Base-by-base conservation (phyloP, 2,329 filamentous ascomycete genomes). In the Teratosphaeria pseudoeucalypti region DNA sequence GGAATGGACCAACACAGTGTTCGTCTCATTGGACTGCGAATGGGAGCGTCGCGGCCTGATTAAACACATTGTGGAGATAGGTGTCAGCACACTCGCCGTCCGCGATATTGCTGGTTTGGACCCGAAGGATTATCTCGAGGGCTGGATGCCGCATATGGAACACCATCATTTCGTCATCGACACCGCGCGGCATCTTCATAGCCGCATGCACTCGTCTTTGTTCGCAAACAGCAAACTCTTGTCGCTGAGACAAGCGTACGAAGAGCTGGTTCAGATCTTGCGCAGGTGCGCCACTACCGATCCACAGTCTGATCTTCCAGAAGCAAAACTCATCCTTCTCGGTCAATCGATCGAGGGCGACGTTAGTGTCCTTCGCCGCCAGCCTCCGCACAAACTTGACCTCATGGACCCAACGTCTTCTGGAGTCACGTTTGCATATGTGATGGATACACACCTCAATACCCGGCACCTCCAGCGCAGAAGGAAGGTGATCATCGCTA, bases 11-110 rank as follows among this genome's bases (percentile, higher is more conserved):
- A 29, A 37, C 27, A 43, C 57, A 27, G 58, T 92, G 1, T 87
- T 95, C 62, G 76, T 95, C 58, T 85, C 82, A 62, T 78, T 96
- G 52, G 92, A 96, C 66, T 77, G 95, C 23, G 92, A 97, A 72
- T 84, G 85, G 1, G 88, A 87, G 61, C 91, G 96, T 71, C 74
- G 75, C 29, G 78, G 82, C 56, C 80, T 63, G 32, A 83, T 23
- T 75, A 79, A 55, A 75, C 82, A 63, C 14, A 81, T 96, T 58
- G 92, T 90, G 0, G 92, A 97, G 72, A 79, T 96, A 34, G 92
- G 92, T 0, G 78, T 96, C 52, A 86, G 89, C 1, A 84, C 85
- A 4, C 77, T 96, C 0, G 89, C 95, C 68, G 89, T 86, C 1
- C 68, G 73, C 11, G 78, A 82, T 56, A 74, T 89, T 27, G 65